Base-by-base conservation (phyloP, 768 basidiomycete genomes). In the Cystofilobasidium ferigula region DNA sequence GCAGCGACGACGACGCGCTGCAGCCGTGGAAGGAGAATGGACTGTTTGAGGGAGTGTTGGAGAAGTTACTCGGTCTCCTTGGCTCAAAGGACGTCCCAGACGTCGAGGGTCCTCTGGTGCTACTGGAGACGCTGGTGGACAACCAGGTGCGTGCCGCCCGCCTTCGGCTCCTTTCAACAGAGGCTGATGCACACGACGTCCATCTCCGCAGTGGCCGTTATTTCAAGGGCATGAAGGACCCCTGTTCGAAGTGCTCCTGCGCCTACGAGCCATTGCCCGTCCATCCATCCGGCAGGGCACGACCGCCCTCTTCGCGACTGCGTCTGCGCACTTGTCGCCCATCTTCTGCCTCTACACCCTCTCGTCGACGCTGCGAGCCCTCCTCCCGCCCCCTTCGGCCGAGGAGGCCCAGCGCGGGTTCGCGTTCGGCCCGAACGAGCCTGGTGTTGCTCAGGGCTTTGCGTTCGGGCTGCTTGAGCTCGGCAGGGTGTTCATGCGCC, bases 401-500 rank as follows among this genome's bases (percentile, higher is more conserved):
- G 13, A 20, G 9, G 45, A 47, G 5, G 20, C 3, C 22, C 4
- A 47, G 22, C 22, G n/a, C 3, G n/a, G 4, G n/a, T 6, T 47
- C 40, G 16, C 40, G 40, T 14, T n/a, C n/a, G 40, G 4, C 7
- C 40, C 10, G 40, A 42, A 12, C 7, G 7, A 6, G 45, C 8
- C 45, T n/a, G 22, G 40, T 10, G 26, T 3, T 8, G 28, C 51
- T 8, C 30, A 28, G 51, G 28, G 5, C 7, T 54, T 54, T 18
- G 87, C 88, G 5, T 91, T 89, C 75, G 89, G 88, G 6, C 79
- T 92, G 61, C 84, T 89, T 69, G 88, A 86, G 0, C 75, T 92
- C 16, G 88, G 87, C 40, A 89, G 87, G 75, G 89, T 89, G 69
- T 84, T 88, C 69, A 75, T 90, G 64, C 83, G 85, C 40, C 79